These are phyloP conservation scores for Exserohilum turcica DNA, from an alignment of 2,329 filamentous ascomycete species.

Conservation along the genomic window DNA sequence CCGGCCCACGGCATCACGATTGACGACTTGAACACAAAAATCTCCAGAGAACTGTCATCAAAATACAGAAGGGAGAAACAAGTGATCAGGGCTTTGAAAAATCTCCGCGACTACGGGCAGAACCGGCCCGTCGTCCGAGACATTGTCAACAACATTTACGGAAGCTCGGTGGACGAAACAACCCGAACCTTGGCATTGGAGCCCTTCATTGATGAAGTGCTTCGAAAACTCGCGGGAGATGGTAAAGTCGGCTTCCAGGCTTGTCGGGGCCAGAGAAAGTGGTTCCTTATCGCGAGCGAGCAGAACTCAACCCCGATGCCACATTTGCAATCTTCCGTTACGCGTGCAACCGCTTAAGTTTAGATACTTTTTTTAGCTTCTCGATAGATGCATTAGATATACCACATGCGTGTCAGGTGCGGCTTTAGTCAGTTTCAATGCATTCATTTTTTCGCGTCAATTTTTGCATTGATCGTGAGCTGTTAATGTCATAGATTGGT, in stretches of 20 bases:
- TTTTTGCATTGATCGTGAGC: too few relatives aligned
- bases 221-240: slow-evolving; percentile 64
- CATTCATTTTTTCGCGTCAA: too few relatives aligned
- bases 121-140: slow-evolving; percentile 49
- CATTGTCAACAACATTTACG: slow-evolving; percentile 54
- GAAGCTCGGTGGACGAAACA: slow-evolving; percentile 44
- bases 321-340: background rate
- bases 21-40: slow-evolving; percentile 47
- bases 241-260: slow-evolving; percentile 36
- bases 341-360: background rate
- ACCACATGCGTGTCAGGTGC: background rate
- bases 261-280: slow-evolving; percentile 25
- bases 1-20: slow-evolving; percentile 54
- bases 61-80: slow-evolving; percentile 51
- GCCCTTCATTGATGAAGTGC: slow-evolving; percentile 68
- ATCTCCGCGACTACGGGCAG: slow-evolving; percentile 25
- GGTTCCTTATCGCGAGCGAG: slow-evolving; percentile 18
- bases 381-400: background rate
- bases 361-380: too few relatives aligned
- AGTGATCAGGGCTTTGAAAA: slow-evolving; percentile 44
- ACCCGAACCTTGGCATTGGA: slow-evolving; percentile 71
- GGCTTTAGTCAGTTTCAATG: background rate
- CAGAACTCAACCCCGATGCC: background rate
- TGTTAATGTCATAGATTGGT: too few relatives aligned
- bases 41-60: slow-evolving; percentile 44